A percentile compares a stretch with the other conserved stretches of the same genome.
phyloP scores from a whole-genome alignment of 192 early-diverging fungal species.

The Irineochytrium annulatum region DNA sequence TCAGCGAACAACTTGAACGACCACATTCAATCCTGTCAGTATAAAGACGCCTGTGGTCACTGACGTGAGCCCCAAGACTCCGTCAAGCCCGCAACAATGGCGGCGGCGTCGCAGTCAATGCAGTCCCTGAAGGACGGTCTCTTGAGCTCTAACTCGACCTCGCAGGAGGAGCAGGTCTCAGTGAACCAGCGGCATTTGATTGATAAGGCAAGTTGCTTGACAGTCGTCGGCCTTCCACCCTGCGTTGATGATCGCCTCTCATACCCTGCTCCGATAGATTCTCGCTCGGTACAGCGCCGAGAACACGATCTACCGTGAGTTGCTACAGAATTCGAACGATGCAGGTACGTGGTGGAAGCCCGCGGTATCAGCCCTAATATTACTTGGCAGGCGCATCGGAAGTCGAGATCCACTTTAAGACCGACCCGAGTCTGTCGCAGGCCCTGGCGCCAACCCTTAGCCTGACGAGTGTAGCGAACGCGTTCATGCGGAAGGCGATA shows the following conservation, averaged over 20 bases:
- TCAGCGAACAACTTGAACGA: too few species aligned
- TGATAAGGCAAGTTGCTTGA: too few species aligned
- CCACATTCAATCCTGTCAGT: too few species aligned
- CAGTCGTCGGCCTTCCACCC: too few species aligned
- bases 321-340: conserved; percentile 62
- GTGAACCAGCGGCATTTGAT: conserved; percentile 89
- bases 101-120: conserved; percentile 6
- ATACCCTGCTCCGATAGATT: not conserved
- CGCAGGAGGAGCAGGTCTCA: conserved; percentile 59
- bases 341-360: conserved; percentile 52
- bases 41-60: too few species aligned
- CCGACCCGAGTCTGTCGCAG: not conserved
- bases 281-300: conserved; percentile 69
- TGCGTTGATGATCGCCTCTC: conserved; percentile 11
- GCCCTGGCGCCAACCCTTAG: not conserved
- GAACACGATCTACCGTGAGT: conserved; percentile 79
- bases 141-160: conserved; percentile 16
- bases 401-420: conserved; percentile 38
- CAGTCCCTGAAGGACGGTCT: conserved; percentile 29
- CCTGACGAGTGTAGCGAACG: conserved; percentile 43
- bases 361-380: conserved; percentile 41
- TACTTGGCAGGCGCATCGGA: conserved; percentile 41
- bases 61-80: too few species aligned
- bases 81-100: too few species aligned
- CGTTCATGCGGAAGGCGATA: conserved; percentile 23